These are phyloP conservation scores for Dendrobium nobile DNA, from an alignment of 106 monocot species.

Conservation along the genomic window DNA sequence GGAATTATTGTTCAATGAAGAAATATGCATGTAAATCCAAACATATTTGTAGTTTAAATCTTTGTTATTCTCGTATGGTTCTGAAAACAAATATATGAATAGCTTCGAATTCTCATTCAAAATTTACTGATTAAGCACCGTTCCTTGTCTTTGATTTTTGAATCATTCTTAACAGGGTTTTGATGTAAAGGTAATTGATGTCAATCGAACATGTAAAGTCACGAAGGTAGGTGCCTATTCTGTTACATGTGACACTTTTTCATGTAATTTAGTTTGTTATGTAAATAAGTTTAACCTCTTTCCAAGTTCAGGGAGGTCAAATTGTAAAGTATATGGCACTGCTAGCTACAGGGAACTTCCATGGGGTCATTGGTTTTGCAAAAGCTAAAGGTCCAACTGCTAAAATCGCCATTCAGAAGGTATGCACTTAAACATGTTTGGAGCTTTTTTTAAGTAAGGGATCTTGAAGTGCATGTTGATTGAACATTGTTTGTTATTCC, in stretches of 20 bases:
- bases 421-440: conserved; percentile 7
- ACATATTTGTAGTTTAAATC: background rate
- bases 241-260: background rate
- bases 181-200: conserved; percentile 96
- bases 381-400: conserved; percentile 68
- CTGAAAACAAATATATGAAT: background rate
- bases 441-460: no score
- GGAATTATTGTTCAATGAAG: background rate
- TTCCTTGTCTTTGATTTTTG: background rate
- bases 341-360: conserved; percentile 66
- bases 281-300: background rate
- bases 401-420: conserved; percentile 67
- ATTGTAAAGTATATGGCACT: conserved; percentile 56
- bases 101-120: background rate
- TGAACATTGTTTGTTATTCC: background rate
- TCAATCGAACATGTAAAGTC: conserved; percentile 90
- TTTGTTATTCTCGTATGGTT: background rate
- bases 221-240: conserved; percentile 61
- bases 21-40: background rate
- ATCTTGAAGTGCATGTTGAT: no score
- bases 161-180: conserved; percentile 59
- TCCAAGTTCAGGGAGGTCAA: conserved; percentile 56
- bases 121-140: background rate
- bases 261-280: background rate
- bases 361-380: conserved; percentile 78